These are phyloP conservation scores for Ajuga chamaepitys DNA, from an alignment of 257 asterid species.

Conservation along the genomic window DNA sequence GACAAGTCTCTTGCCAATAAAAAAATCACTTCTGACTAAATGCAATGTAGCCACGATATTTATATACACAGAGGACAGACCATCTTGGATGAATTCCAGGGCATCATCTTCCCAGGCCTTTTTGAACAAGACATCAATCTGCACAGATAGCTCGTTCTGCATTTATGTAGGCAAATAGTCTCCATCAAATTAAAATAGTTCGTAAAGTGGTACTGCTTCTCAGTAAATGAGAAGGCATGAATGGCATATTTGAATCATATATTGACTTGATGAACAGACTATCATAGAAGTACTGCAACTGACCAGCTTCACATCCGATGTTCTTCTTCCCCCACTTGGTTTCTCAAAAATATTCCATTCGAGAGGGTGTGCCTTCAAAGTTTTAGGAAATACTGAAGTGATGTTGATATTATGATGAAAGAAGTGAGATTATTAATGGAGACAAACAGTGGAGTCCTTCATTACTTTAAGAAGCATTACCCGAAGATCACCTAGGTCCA, in stretches of 20 bases:
- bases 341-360: conserved; percentile 52
- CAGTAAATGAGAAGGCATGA: background rate
- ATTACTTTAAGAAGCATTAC: conserved; percentile 28
- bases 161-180: conserved; percentile 15
- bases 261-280: background rate
- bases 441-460: conserved; percentile 6
- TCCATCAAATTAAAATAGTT: conserved; percentile 23
- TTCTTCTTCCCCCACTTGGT: conserved; percentile 28
- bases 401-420: conserved; percentile 7
- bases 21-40: conserved; percentile 7
- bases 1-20: background rate
- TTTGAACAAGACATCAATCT: conserved; percentile 89
- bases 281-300: conserved; percentile 25
- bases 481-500: conserved; percentile 78
- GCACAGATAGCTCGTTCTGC: conserved; percentile 88
- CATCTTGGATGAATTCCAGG: conserved; percentile 40
- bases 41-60: conserved; percentile 11
- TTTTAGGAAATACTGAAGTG: conserved; percentile 8
- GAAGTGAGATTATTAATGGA: background rate
- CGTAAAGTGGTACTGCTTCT: background rate
- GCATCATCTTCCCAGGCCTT: conserved; percentile 93
- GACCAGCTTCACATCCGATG: conserved; percentile 49
- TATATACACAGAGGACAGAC: conserved; percentile 37
- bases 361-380: conserved; percentile 53
- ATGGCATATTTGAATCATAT: background rate